Base-by-base conservation (phyloP, 2,329 filamentous ascomycete species). In the Capronia epimyces region DNA sequence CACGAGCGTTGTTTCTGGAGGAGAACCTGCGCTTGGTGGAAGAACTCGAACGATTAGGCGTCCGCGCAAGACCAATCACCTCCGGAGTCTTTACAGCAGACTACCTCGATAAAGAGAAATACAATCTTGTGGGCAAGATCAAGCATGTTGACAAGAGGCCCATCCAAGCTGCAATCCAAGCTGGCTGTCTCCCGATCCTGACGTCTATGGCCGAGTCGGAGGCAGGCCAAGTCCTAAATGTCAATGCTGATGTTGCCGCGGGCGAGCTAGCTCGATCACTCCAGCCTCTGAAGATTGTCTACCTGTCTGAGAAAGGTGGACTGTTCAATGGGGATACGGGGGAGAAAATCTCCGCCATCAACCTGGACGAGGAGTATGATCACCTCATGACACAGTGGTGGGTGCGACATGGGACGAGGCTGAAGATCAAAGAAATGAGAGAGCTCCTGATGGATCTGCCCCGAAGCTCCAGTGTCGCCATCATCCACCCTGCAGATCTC, bases 371-470 rank as follows among this genome's bases (percentile, higher is more conserved):
- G 71, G 93, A 98, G 72, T 97, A 87, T 64, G 89, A 95, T 52
- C 79, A 87, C 65, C 79, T 96, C 64, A 95, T 97, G 89, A 79
- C 82, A 50, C 89, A 96, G 72, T 82, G 87, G 62, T 98, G 91
- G 93, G 93, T 94, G 69, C 84, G 88, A 65, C 94, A 93, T 67
- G 93, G 93, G 57, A 97, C 91, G 31, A 82, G 90, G 57, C 78
- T 97, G 59, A 98, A 98, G 83, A 97, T 98, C 70, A 88, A 87
- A 73, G 89, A 98, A 74, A 94, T 95, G 73, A 95, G 95, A 77
- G 89, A 95, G 52, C 79, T 98, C 22, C 75, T 98, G 46, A 87
- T 89, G 62, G 84, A 87, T 43, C 81, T 98, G 15, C 93, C 93
- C 45, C 84, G 88, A 62, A 91, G 87, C 50, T 96, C 91, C 15